These are phyloP conservation scores for Cyclocybe cylindracea DNA, from an alignment of 768 basidiomycete species.

Conservation along the genomic window DNA sequence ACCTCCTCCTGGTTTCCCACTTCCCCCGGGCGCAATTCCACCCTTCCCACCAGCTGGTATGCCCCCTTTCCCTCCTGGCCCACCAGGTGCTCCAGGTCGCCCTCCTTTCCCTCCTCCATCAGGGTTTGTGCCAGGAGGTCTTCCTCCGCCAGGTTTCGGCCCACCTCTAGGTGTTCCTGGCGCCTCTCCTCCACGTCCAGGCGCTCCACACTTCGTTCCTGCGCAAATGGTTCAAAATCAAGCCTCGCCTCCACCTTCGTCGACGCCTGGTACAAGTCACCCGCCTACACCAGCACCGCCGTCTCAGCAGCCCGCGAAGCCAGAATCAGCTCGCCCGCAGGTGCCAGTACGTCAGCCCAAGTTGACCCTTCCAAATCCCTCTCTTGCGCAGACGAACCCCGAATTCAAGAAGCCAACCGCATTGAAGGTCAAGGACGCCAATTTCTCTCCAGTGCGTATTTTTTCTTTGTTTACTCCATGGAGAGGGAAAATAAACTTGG, in stretches of 20 bases:
- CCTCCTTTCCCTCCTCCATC: constrained; percentile 14
- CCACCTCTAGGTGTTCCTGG: constrained; percentile 15
- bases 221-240: constrained; percentile 12
- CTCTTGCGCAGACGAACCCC: constrained; percentile 64
- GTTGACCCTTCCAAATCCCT: constrained; percentile 55
- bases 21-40: constrained; percentile 21
- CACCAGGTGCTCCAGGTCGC: constrained; percentile 8
- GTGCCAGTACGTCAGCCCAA: constrained; percentile 22
- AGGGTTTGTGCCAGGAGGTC: background rate
- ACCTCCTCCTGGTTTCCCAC: constrained; percentile 19
- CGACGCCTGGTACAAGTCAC: constrained; percentile 3
- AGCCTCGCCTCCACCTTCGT: background rate
- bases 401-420: constrained; percentile 76
- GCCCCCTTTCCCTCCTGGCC: constrained; percentile 14
- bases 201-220: constrained; percentile 19
- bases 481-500: background rate
- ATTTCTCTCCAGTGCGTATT: constrained; percentile 70
- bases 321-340: constrained; percentile 7
- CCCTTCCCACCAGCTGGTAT: constrained; percentile 28
- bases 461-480: background rate
- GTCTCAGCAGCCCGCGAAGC: constrained; percentile 13
- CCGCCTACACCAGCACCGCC: constrained; percentile 5
- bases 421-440: constrained; percentile 74
- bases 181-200: constrained; percentile 19
- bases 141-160: background rate